Evolutionary conservation across 305 asterid genomes (phyloP), one percentile per base, ranked within the genome.

Genomic region (Fraxinus floribunda): DNA sequence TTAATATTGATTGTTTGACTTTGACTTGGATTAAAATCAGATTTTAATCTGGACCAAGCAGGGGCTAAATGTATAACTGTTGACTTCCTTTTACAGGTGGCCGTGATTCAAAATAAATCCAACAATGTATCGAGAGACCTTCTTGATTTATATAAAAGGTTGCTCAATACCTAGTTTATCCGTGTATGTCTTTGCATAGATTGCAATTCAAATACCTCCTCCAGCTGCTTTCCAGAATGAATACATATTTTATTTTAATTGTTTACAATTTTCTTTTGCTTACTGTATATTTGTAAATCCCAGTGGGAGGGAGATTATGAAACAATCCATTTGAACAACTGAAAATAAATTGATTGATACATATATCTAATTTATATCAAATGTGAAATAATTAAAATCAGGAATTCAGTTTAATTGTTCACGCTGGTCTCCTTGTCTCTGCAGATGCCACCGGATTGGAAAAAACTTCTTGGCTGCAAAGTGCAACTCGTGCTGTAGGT

Each of bases 111-210:
- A 79, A 87, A 79, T 26, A 87, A 81, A 84, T 81, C 93, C 76
- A 82, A 44, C 66, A 36, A 78, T 38, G 85, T 89, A 72, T 62
- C 94, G 83, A 89, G 86, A 88, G 95, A 90, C 86, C 98, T 93
- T 86, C 94, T 86, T 83, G 90, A 86, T 79, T 83, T 94, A 80
- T 94, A 92, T 88, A 92, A 90, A 89, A 94, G 98, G 98, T 94
- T 83, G 41, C 78, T 78, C 52, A 20, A 5, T 77, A 39, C 9
- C 75, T 82, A 32, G 68, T 80, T 80, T 76, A 75, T 36, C 77
- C 13, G 13, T 79, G 34, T 83, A 57, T 75, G 46, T 75, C 68
- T 75, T 81, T 73, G 18, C 22, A 20, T 78, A 13, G 29, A 68
- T 80, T 79, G 80, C 80, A 74, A 55, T 55, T 75, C 4, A 55